A percentile compares a stretch with the other conserved stretches of the same genome.
Evolutionary conservation across 345 rosid genomes (phyloP).

Genomic region (Erodium maritimum): DNA sequence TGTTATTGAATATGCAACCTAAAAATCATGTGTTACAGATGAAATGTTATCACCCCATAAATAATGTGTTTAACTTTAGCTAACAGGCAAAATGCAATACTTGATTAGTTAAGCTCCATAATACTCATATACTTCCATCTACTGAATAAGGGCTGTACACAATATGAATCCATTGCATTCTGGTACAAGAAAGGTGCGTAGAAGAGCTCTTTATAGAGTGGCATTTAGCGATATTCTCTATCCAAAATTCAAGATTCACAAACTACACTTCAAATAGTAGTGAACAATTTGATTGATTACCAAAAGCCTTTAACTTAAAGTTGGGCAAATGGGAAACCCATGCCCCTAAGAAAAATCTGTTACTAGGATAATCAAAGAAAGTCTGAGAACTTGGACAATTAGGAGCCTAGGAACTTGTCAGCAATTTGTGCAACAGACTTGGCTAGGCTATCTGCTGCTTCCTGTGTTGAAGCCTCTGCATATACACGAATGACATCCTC

Average conservation of each 20-base stretch:
- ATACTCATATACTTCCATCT: no score
- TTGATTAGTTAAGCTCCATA: no score
- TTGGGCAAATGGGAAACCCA: not conserved
- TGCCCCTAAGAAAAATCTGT: no score
- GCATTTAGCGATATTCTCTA: not conserved
- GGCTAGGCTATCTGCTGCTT: conserved; percentile 64
- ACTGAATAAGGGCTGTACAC: no score
- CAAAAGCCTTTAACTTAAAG: not conserved
- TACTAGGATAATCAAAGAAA: not conserved
- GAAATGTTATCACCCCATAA: no score
- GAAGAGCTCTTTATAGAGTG: not conserved
- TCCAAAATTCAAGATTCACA: not conserved
- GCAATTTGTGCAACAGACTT: conserved; percentile 54
- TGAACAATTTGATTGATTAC: not conserved
- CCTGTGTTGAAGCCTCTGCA: conserved; percentile 86
- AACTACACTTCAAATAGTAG: not conserved
- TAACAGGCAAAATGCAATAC: no score
- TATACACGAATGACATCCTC: conserved; percentile 90
- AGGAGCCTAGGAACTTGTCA: conserved; percentile 41
- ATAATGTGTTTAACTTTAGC: no score
- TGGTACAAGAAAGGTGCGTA: no score
- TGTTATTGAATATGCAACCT: no score
- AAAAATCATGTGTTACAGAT: no score
- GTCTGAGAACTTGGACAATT: conserved; percentile 2
- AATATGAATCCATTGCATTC: no score